Percentiles rank a stretch among this genome's conserved stretches.
Conservation (phyloP, 495 filamentous ascomycete genomes). For the Hyaloscypha hepaticicola region DNA sequence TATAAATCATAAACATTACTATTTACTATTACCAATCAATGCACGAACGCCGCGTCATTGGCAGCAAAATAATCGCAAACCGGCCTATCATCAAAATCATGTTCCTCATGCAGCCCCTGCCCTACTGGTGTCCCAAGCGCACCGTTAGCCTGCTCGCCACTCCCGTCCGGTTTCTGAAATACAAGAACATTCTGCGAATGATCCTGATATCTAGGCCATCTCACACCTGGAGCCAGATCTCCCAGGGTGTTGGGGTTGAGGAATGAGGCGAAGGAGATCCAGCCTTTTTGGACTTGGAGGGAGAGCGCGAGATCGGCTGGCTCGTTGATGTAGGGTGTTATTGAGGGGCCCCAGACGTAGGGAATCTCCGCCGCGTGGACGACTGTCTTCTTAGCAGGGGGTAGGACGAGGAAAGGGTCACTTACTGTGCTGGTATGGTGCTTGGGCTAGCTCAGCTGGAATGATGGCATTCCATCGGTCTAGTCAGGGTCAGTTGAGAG, state of each 20-base stretch:
- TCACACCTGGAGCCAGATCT: neutral
- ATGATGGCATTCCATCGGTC: conserved; percentile 8
- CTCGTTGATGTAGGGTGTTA: neutral
- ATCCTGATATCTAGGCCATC: neutral
- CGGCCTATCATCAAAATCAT: conserved; percentile 6
- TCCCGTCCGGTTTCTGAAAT: conserved; percentile 8
- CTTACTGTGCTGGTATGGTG: neutral
- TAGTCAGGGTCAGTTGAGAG: neutral
- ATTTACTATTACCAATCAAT: neutral
- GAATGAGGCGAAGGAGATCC: conserved; percentile 8
- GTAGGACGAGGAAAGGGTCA: neutral
- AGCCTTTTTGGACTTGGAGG: conserved; percentile 4
- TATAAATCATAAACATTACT: neutral
- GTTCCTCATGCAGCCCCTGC: conserved; percentile 2
- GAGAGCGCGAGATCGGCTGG: conserved; percentile 3
- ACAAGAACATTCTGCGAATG: neutral
- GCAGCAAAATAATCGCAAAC: conserved; percentile 11
- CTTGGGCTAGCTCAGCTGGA: neutral
- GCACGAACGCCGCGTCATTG: conserved; percentile 3
- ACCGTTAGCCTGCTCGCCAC: conserved; percentile 8
- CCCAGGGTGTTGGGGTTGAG: conserved; percentile 11
- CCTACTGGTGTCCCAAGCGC: conserved; percentile 1
- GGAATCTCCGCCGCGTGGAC: neutral
- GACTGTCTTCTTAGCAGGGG: neutral
- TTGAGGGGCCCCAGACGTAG: neutral